Evolutionary conservation across 1,139 yeast genomes (phyloP).

Genomic region (Lodderomyces parapsilosis): DNA sequence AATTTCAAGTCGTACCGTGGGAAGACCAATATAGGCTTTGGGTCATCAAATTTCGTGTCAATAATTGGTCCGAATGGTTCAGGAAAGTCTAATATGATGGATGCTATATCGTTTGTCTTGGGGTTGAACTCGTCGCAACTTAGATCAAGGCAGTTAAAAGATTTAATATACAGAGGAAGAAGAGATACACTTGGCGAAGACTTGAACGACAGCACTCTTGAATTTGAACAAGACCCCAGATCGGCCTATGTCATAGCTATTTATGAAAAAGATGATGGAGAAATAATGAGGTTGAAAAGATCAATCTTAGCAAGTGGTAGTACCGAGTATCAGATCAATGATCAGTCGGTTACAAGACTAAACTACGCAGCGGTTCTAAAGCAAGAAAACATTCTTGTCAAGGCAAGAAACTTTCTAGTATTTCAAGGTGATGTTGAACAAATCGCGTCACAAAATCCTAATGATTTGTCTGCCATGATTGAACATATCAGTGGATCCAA

Average conservation of each 20-base stretch:
- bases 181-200: slow-evolving; percentile 9
- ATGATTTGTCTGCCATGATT: slow-evolving; percentile 67
- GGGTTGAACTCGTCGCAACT: slow-evolving; percentile 80
- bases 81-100: slow-evolving; percentile 98
- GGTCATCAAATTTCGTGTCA: slow-evolving; percentile 78
- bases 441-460: slow-evolving; percentile 84
- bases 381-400: slow-evolving; percentile 79
- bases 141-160: slow-evolving; percentile 71
- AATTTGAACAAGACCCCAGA: slow-evolving; percentile 42
- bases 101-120: slow-evolving; percentile 91
- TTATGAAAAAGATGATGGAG: slow-evolving; percentile 64
- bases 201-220: slow-evolving; percentile 19
- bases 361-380: slow-evolving; percentile 69
- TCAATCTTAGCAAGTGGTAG: slow-evolving; percentile 54
- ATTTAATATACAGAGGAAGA: slow-evolving; percentile 78
- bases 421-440: slow-evolving; percentile 97
- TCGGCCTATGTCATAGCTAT: slow-evolving; percentile 80
- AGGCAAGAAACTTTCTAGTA: slow-evolving; percentile 88
- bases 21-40: slow-evolving; percentile 73
- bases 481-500: slow-evolving; percentile 84
- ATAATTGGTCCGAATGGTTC: slow-evolving; percentile 98
- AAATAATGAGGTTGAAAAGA: slow-evolving; percentile 52
- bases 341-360: slow-evolving; percentile 56
- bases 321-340: slow-evolving; percentile 72
- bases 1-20: slow-evolving; percentile 94